phyloP scores from a whole-genome alignment of 352 stramenopile species.

The Phytophthora foliorum region DNA sequence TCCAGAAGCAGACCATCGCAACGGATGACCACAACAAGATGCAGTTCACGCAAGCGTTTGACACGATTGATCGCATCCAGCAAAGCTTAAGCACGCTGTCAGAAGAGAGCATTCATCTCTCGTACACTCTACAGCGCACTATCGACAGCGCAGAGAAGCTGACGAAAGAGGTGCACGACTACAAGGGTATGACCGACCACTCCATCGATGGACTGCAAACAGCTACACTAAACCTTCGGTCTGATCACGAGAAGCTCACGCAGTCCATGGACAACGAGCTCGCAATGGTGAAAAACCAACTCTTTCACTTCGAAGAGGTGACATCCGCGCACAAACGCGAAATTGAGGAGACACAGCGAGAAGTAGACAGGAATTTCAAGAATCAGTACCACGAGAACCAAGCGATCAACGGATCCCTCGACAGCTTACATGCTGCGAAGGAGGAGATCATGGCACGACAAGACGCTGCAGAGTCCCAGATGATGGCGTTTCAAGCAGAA shows the following conservation, averaged over 20 bases:
- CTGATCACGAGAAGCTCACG: slow-evolving; percentile 58
- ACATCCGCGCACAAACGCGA: slow-evolving; percentile 66
- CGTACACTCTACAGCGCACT: slow-evolving; percentile 71
- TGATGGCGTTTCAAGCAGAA: slow-evolving; percentile 75
- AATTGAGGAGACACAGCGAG: slow-evolving; percentile 66
- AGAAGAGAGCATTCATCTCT: slow-evolving; percentile 76
- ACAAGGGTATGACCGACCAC: slow-evolving; percentile 52
- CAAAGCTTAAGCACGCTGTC: slow-evolving; percentile 75
- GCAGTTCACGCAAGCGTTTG: slow-evolving; percentile 73
- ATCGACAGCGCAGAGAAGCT: slow-evolving; percentile 61
- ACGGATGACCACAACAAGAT: slow-evolving; percentile 66
- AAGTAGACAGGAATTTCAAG: slow-evolving; percentile 66
- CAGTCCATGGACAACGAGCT: slow-evolving; percentile 75
- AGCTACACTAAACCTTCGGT: slow-evolving; percentile 47
- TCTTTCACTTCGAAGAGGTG: slow-evolving; percentile 81
- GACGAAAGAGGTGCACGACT: slow-evolving; percentile 56
- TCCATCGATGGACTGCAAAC: slow-evolving; percentile 52
- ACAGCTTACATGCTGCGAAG: slow-evolving; percentile 52
- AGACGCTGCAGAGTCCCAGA: slow-evolving; percentile 65
- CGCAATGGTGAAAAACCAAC: slow-evolving; percentile 70
- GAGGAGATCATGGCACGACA: slow-evolving; percentile 65
- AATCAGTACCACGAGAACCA: slow-evolving; percentile 71
- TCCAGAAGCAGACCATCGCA: slow-evolving; percentile 65
- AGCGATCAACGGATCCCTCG: slow-evolving; percentile 47
- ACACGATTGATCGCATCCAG: slow-evolving; percentile 72